Conservation (phyloP, 345 rosid species). For the Balakata baccata region DNA sequence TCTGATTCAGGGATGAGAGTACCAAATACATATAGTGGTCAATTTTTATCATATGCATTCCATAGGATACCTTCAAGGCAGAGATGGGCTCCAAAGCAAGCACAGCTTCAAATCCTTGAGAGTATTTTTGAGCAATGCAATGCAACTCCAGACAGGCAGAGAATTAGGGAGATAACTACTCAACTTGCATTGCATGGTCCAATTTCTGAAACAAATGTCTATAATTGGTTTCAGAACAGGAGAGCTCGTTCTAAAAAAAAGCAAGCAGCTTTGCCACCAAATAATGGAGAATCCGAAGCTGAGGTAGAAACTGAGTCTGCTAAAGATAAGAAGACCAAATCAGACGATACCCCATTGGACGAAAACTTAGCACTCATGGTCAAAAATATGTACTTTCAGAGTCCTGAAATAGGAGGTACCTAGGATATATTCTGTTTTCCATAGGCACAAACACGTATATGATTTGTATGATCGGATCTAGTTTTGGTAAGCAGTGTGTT, state of each 20-base stretch:
- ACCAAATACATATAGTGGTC: constrained; percentile 41
- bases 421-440: too few relatives aligned
- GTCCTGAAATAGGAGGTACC: constrained; percentile 22
- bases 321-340: constrained; percentile 37
- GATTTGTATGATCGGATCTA: too few relatives aligned
- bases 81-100: constrained; percentile 65
- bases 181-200: constrained; percentile 58
- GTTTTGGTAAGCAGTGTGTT: too few relatives aligned
- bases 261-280: constrained; percentile 23
- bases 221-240: constrained; percentile 80
- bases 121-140: constrained; percentile 45
- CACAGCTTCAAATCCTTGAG: constrained; percentile 63
- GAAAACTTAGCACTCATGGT: neutral
- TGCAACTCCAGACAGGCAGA: constrained; percentile 55
- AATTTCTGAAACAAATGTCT: constrained; percentile 67
- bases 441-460: too few relatives aligned
- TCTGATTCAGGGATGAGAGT: constrained; percentile 38
- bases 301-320: constrained; percentile 28
- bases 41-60: constrained; percentile 34
- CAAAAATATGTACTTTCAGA: constrained; percentile 13
- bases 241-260: constrained; percentile 70
- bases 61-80: constrained; percentile 48
- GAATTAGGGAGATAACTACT: constrained; percentile 51
- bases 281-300: constrained; percentile 18
- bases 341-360: constrained; percentile 22